phyloP scores from a whole-genome alignment of 768 basidiomycete species.

The Xerocomus brunneocitrinus region DNA sequence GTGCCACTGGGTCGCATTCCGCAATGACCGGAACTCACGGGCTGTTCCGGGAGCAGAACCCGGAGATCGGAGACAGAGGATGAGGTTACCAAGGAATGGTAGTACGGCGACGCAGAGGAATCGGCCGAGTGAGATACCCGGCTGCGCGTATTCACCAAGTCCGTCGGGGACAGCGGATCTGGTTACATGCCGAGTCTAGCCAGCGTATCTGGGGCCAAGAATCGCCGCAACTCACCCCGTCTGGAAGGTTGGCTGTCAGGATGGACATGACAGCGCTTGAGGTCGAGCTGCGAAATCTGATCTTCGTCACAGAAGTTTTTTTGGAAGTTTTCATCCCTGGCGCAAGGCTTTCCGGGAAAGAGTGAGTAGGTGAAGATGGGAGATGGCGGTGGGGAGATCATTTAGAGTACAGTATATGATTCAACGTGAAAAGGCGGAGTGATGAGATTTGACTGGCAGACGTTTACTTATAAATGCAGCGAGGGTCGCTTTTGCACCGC shows the following conservation, averaged over 20 bases:
- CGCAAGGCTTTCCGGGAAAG: too few relatives aligned
- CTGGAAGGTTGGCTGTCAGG: neutral
- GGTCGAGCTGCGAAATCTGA: constrained; percentile 1
- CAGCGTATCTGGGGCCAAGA: neutral
- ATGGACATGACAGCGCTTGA: constrained; percentile 20
- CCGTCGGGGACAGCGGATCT: constrained; percentile 28
- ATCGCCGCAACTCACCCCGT: constrained; percentile 23
- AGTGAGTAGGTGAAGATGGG: constrained; percentile 2
- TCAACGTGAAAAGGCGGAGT: neutral
- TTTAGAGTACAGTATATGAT: constrained; percentile 8
- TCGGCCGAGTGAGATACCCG: constrained; percentile 1
- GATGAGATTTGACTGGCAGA: neutral
- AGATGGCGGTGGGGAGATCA: constrained; percentile 19
- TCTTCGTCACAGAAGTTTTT: constrained; percentile 3
- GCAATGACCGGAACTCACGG: constrained; percentile 9
- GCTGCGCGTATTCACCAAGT: constrained; percentile 15
- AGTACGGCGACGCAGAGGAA: neutral
- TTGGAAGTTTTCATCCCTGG: too few relatives aligned
- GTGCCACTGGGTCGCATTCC: constrained; percentile 7
- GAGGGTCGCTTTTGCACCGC: constrained; percentile 24
- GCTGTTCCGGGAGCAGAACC: constrained; percentile 4
- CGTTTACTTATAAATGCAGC: constrained; percentile 24
- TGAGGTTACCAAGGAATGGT: constrained; percentile 8
- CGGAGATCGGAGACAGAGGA: constrained; percentile 14
- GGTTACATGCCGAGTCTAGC: neutral